Conservation (phyloP, 2,329 filamentous ascomycete species). For the Pseudogymnoascus sp. region DNA sequence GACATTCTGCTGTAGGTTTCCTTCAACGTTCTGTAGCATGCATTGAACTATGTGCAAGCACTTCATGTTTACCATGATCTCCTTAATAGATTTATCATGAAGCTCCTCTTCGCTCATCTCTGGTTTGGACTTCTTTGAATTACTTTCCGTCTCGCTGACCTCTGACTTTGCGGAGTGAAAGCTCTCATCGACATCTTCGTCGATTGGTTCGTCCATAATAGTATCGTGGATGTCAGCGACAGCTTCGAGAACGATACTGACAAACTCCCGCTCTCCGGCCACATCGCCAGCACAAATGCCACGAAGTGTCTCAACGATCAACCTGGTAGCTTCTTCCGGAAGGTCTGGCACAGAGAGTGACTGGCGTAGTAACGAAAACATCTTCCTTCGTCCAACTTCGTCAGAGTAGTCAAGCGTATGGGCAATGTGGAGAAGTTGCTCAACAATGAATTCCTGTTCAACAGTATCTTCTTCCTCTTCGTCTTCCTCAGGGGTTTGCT, state of each 20-base stretch:
- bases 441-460: constrained; percentile 90
- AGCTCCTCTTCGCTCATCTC: constrained; percentile 56
- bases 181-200: constrained; percentile 63
- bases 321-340: constrained; percentile 85
- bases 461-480: constrained; percentile 74
- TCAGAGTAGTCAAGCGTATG: constrained; percentile 94
- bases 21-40: constrained; percentile 89
- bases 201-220: constrained; percentile 63
- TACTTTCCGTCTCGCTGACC: constrained; percentile 57
- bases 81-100: constrained; percentile 68
- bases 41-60: constrained; percentile 95
- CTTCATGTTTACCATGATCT: constrained; percentile 97
- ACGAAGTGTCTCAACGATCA: constrained; percentile 73
- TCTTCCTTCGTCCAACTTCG: constrained; percentile 88
- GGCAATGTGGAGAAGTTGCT: constrained; percentile 88
- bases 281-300: constrained; percentile 70
- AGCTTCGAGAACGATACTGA: constrained; percentile 79
- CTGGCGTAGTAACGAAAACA: constrained; percentile 86
- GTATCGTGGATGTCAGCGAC: constrained; percentile 96
- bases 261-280: constrained; percentile 73
- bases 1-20: constrained; percentile 78
- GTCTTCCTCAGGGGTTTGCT: constrained; percentile 46
- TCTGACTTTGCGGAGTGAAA: constrained; percentile 92
- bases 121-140: constrained; percentile 34
- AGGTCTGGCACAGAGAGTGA: constrained; percentile 77